These are phyloP conservation scores for Cryptococcus sp. DNA, from an alignment of 1,284 basidiomycete species.

Conservation along the genomic window DNA sequence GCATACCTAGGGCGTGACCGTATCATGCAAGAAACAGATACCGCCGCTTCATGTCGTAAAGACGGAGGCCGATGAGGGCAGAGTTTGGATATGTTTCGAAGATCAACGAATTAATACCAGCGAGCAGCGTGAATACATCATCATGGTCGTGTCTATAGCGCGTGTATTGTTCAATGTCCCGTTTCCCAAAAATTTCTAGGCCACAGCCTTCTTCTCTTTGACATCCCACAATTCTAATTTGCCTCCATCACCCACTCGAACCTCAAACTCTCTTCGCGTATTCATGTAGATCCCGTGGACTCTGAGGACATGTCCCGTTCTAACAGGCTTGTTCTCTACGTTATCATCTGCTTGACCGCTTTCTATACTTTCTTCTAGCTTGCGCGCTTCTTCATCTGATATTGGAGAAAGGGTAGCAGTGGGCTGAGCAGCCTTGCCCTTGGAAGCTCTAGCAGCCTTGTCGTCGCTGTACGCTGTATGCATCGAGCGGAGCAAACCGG, in stretches of 20 bases:
- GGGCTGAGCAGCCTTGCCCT: not conserved
- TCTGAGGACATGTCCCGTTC: conserved; percentile 31
- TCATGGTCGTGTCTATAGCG: too few species aligned
- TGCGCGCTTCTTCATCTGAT: conserved; percentile 17
- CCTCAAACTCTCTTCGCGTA: conserved; percentile 29
- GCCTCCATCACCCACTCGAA: conserved; percentile 28
- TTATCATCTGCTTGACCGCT: conserved; percentile 23
- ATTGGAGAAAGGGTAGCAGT: conserved; percentile 19
- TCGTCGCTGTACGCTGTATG: conserved; percentile 36
- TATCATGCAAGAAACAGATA: too few species aligned
- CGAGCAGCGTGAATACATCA: too few species aligned
- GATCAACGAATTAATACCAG: too few species aligned
- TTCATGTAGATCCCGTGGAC: conserved; percentile 47
- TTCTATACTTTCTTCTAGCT: conserved; percentile 26
- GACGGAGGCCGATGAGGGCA: too few species aligned
- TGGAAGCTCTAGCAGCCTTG: conserved; percentile 17
- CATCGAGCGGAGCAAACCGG: conserved; percentile 27
- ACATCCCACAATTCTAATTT: conserved; percentile 38
- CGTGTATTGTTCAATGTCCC: too few species aligned
- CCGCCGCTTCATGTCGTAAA: too few species aligned
- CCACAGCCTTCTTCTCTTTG: conserved; percentile 17
- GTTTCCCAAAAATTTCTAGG: not conserved
- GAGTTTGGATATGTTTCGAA: too few species aligned
- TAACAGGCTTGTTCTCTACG: conserved; percentile 31
- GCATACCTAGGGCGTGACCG: too few species aligned